Base-by-base conservation (phyloP, 2,329 filamentous ascomycete genomes). In the Westerdykella aurantiaca region DNA sequence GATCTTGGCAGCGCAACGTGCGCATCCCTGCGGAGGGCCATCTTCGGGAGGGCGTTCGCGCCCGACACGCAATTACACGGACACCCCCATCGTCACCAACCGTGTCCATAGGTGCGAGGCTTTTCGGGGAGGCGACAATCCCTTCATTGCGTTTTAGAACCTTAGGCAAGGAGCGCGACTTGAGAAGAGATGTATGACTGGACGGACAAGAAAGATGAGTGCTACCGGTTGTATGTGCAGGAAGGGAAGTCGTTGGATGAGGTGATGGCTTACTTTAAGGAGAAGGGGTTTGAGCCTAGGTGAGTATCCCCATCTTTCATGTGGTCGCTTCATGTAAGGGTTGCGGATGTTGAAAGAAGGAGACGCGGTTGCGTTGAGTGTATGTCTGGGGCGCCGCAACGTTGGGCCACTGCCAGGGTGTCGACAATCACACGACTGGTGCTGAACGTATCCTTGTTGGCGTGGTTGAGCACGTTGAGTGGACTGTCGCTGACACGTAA, bases 201-300 rank as follows among this genome's bases (percentile, higher is more conserved):
- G 82, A 78, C 81, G 43, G 80, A 79, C 46, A 84, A 85, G 65
- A 74, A 78, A 56, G 76, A 78, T 34, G 73, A 81, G 51, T 83
- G 80, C 69, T 82, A 79, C 64, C 78, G 80, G 52, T 78, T 93
- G 58, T 93, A 89, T 58, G 86, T 91, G 53, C 79, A 82, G 46
- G 84, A 93, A 69, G 81, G 81, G 55, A 83, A 79, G 69, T 79
- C 81, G 34, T 70, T 90, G 45, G 81, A 85, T 56, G 82, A 90
- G 52, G 84, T 93, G 34, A 85, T 87, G 73, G 75, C 82, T 21
- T 81, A 82, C 58, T 83, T 61, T 58, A 81, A 76, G 55, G 80
- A 75, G 51, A 72, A 72, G 44, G 75, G 79, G 48, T 88, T 89
- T 66, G 74, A 79, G 23, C 85, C 86, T 17, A 86, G 82, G 83